These are phyloP conservation scores for Trichophyton verrucosum DNA, from an alignment of 2,329 filamentous ascomycete genomes.

Conservation along the genomic window DNA sequence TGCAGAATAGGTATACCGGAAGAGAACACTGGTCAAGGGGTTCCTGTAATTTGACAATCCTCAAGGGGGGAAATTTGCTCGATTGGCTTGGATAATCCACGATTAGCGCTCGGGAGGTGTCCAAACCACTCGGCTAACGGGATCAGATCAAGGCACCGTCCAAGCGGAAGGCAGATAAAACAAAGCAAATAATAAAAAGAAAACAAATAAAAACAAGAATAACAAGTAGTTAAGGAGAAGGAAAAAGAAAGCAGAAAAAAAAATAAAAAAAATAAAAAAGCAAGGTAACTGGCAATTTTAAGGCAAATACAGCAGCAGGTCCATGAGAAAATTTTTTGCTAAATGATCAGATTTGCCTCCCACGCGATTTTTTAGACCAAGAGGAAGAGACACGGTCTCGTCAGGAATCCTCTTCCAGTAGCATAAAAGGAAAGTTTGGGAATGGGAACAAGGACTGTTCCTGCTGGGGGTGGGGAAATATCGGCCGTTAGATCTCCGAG, in stretches of 20 bases:
- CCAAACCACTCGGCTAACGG: background rate
- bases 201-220: background rate
- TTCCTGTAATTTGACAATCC: background rate
- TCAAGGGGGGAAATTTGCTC: background rate
- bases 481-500: constrained; percentile 1
- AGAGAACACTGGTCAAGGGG: background rate
- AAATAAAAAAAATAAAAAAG: background rate
- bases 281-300: constrained; percentile 5
- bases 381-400: constrained; percentile 4
- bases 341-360: constrained; percentile 5
- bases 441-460: background rate
- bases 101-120: no score
- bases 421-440: background rate
- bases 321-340: constrained; percentile 2
- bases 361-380: constrained; percentile 2
- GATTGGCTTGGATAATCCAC: background rate
- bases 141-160: background rate
- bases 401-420: constrained; percentile 1
- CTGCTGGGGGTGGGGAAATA: background rate
- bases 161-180: background rate
- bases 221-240: background rate
- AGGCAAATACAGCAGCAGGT: background rate
- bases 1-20: background rate
- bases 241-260: background rate
- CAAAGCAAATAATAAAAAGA: background rate